A percentile compares a stretch with the other conserved stretches of the same genome.
Evolutionary conservation across 345 rosid species (phyloP).

Genomic region (Luvunga scandens): DNA sequence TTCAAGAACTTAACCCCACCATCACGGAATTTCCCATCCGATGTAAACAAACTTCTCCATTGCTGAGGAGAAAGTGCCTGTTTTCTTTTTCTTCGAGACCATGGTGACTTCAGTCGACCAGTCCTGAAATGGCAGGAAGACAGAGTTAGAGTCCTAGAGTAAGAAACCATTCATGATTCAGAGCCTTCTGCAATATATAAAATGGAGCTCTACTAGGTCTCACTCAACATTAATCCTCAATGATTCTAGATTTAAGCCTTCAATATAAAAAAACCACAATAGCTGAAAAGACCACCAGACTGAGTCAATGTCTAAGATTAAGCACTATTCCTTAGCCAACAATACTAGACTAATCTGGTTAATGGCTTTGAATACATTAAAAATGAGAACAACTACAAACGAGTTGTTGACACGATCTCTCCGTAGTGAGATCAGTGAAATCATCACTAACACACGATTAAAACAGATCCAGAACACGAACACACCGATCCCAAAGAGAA

Average conservation of each 20-base stretch:
- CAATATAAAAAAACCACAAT: not conserved
- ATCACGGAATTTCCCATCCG: conserved; percentile 74
- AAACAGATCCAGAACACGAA: too few relatives aligned
- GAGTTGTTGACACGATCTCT: not conserved
- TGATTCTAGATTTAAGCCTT: not conserved
- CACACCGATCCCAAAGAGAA: not conserved
- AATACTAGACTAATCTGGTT: too few relatives aligned
- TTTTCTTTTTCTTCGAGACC: conserved; percentile 82
- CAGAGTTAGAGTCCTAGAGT: not conserved
- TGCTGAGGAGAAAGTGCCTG: conserved; percentile 64
- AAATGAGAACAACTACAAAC: not conserved
- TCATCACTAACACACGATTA: too few relatives aligned
- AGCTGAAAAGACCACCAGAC: too few relatives aligned
- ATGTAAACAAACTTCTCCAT: conserved; percentile 69
- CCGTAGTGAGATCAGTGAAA: too few relatives aligned
- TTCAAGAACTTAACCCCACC: conserved; percentile 78
- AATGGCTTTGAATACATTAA: not conserved
- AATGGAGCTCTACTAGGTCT: not conserved
- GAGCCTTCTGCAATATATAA: not conserved
- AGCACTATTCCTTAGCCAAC: too few relatives aligned
- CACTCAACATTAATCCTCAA: not conserved
- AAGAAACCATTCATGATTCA: not conserved
- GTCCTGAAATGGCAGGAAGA: conserved; percentile 40
- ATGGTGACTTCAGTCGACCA: conserved; percentile 71
- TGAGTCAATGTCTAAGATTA: too few relatives aligned